Percentiles rank a stretch among this genome's conserved stretches.
Conservation (phyloP, 2,329 filamentous ascomycete genomes). For the Ascochyta clinopodiicola region DNA sequence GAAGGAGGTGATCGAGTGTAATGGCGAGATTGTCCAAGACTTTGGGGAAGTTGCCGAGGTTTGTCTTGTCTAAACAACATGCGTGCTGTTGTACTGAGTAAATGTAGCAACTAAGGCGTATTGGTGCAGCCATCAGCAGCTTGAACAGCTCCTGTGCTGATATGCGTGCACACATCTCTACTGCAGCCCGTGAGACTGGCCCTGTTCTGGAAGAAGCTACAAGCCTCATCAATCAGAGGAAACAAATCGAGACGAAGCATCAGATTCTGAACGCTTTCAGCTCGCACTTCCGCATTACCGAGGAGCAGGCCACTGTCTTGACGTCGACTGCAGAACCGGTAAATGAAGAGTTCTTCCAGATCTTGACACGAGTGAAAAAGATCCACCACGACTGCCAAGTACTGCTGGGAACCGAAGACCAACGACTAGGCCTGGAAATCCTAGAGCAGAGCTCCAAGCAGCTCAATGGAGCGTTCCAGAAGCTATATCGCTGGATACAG, state of each 20-base stretch:
- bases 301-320: constrained; percentile 77
- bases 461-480: constrained; percentile 90
- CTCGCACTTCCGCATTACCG: constrained; percentile 82
- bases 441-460: constrained; percentile 90
- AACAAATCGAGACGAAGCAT: constrained; percentile 80
- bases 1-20: constrained; percentile 90
- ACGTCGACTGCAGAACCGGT: constrained; percentile 83
- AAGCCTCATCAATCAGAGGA: constrained; percentile 73
- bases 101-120: constrained; percentile 79
- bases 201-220: constrained; percentile 80
- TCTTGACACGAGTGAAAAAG: constrained; percentile 79
- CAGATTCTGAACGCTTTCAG: constrained; percentile 78
- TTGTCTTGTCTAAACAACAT: constrained; percentile 14
- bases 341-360: constrained; percentile 81
- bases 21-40: constrained; percentile 85
- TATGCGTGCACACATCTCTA: constrained; percentile 77
- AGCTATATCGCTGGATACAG: constrained; percentile 94
- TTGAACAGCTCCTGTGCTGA: constrained; percentile 81
- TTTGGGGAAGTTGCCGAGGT: constrained; percentile 91
- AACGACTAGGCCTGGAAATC: constrained; percentile 84
- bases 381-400: constrained; percentile 90
- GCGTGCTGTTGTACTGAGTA: constrained; percentile 30
- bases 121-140: constrained; percentile 77
- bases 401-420: constrained; percentile 86
- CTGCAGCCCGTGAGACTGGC: constrained; percentile 76